Conservation (phyloP, 2,329 filamentous ascomycete genomes). For the Rutstroemia sp. region DNA sequence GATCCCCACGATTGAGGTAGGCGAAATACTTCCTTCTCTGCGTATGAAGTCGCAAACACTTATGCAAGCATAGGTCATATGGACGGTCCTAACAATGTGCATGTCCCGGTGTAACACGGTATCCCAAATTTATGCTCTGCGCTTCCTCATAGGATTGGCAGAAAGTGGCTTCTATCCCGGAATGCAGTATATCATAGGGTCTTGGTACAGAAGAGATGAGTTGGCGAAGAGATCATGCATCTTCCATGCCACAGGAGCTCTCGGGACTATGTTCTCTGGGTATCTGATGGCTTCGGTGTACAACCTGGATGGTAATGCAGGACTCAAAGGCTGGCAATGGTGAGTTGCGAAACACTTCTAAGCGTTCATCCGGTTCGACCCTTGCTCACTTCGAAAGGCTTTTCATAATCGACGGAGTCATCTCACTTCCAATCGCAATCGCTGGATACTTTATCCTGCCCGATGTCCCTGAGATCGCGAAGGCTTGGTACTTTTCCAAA, state of each 20-base stretch:
- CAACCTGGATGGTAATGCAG: constrained; percentile 32
- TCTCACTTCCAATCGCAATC: constrained; percentile 28
- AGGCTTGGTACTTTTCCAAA: constrained; percentile 8
- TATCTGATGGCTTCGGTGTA: constrained; percentile 38
- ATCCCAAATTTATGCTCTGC: constrained; percentile 33
- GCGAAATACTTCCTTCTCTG: not conserved
- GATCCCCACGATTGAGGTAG: constrained; percentile 5
- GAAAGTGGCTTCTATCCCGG: constrained; percentile 45
- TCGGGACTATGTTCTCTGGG: constrained; percentile 39
- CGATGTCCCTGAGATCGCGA: constrained; percentile 31
- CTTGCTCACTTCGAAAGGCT: constrained; percentile 19
- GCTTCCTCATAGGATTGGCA: constrained; percentile 37
- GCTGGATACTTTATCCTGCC: constrained; percentile 23
- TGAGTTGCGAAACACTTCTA: not conserved
- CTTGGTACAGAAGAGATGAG: constrained; percentile 41
- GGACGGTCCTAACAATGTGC: constrained; percentile 7
- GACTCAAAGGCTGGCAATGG: constrained; percentile 33
- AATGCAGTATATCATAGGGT: constrained; percentile 48
- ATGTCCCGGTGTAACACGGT: not conserved
- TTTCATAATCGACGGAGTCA: constrained; percentile 35
- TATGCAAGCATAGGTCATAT: not conserved
- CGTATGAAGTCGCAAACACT: not conserved
- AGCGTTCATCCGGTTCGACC: not conserved
- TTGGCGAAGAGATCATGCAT: constrained; percentile 43
- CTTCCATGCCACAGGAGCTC: constrained; percentile 50